Evolutionary conservation across 768 basidiomycete species (phyloP).

Genomic region (Amanita fuliginea): DNA sequence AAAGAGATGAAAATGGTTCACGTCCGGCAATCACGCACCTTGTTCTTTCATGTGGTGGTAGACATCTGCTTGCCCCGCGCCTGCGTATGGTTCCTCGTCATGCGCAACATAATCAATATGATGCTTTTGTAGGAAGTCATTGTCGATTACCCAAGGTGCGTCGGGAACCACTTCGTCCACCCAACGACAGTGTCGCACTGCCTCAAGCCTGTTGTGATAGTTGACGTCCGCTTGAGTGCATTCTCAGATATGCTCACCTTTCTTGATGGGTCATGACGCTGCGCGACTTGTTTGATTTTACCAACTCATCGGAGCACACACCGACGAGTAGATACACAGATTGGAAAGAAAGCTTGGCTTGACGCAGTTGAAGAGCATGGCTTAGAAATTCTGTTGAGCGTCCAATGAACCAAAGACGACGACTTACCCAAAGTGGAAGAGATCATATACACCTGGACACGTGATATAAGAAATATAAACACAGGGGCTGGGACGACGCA

Average conservation of each 20-base stretch:
- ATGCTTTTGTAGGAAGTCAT: slow-evolving; percentile 74
- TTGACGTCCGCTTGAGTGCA: not conserved
- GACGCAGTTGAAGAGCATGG: slow-evolving; percentile 90
- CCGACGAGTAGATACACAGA: slow-evolving; percentile 87
- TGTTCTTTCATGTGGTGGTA: slow-evolving; percentile 72
- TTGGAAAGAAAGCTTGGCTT: slow-evolving; percentile 91
- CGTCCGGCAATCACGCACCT: slow-evolving; percentile 35
- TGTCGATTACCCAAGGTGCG: slow-evolving; percentile 83
- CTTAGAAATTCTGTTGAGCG: slow-evolving; percentile 28
- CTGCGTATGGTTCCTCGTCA: slow-evolving; percentile 82
- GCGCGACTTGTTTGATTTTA: slow-evolving; percentile 65
- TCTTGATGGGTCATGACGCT: slow-evolving; percentile 87
- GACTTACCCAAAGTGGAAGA: slow-evolving; percentile 89
- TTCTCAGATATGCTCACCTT: slow-evolving; percentile 6
- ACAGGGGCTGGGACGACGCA: slow-evolving; percentile 25
- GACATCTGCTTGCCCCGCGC: slow-evolving; percentile 75
- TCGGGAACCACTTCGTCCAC: slow-evolving; percentile 88
- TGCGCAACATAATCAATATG: slow-evolving; percentile 96
- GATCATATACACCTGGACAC: slow-evolving; percentile 80
- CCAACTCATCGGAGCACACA: slow-evolving; percentile 85
- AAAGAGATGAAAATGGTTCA: not conserved
- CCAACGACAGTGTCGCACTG: slow-evolving; percentile 95
- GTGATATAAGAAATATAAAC: slow-evolving; percentile 10
- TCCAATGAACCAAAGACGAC: not conserved
- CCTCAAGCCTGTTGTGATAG: slow-evolving; percentile 50